A percentile compares a stretch with the other conserved stretches of the same genome.
These are phyloP conservation scores for Umbelopsis sp. DNA, from an alignment of 371 early-diverging fungal genomes.

Conservation along the genomic window DNA sequence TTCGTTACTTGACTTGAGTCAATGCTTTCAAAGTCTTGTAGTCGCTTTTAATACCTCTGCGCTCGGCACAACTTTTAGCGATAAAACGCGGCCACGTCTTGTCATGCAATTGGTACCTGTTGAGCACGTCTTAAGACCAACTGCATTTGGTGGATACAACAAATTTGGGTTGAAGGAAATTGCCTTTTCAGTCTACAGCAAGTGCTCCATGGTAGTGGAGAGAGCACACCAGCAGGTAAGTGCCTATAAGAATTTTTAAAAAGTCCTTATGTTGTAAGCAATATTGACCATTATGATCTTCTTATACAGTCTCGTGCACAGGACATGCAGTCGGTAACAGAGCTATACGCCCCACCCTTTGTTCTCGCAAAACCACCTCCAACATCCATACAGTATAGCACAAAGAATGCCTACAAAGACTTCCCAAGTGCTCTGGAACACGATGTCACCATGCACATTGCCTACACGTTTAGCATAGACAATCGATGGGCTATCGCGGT, in stretches of 20 bases:
- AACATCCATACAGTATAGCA: constrained; percentile 41
- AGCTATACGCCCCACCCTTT: constrained; percentile 58
- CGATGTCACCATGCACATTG: constrained; percentile 53
- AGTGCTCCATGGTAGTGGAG: constrained; percentile 50
- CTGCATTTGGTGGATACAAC: constrained; percentile 56
- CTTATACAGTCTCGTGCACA: constrained; percentile 21
- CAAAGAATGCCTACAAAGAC: constrained; percentile 33
- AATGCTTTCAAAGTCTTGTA: constrained; percentile 58
- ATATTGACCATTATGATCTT: neutral
- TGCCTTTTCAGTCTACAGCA: constrained; percentile 65
- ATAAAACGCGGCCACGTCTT: constrained; percentile 43
- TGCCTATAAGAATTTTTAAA: no score
- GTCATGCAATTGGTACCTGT: constrained; percentile 63
- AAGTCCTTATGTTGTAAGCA: no score
- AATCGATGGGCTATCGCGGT: constrained; percentile 58
- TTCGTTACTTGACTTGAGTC: constrained; percentile 56
- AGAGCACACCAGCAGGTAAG: constrained; percentile 26
- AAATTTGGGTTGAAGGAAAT: constrained; percentile 63
- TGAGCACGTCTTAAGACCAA: constrained; percentile 58
- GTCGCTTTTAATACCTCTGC: constrained; percentile 34
- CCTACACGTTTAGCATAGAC: constrained; percentile 62
- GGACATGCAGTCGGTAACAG: constrained; percentile 32
- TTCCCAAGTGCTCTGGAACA: constrained; percentile 39
- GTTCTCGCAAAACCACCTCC: constrained; percentile 52
- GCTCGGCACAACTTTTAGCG: constrained; percentile 26